Conservation (phyloP, 139 green algal species). For the Coccomyxa sp. region DNA sequence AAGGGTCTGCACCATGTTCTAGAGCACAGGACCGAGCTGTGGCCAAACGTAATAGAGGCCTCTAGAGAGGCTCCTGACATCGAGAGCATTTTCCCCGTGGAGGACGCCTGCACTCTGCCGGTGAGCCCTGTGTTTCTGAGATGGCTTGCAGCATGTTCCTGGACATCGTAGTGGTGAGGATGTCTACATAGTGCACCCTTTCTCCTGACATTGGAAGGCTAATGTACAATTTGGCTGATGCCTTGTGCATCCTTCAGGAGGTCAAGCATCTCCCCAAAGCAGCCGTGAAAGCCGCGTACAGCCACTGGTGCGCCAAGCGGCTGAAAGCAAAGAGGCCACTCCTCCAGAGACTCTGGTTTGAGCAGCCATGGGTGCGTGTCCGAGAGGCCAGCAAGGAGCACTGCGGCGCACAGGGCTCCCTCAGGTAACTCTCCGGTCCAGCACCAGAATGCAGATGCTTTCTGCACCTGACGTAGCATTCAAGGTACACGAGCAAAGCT, state of each 20-base stretch:
- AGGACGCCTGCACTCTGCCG: neutral
- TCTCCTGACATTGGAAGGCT: neutral
- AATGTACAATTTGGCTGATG: neutral
- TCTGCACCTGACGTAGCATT: neutral
- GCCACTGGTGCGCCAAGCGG: slow-evolving; percentile 17
- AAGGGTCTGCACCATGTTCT: slow-evolving; percentile 15
- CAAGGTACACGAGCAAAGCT: neutral
- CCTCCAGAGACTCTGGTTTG: slow-evolving; percentile 46
- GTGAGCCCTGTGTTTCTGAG: neutral
- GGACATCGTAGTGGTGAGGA: too few species aligned
- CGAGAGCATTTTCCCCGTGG: neutral
- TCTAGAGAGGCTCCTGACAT: neutral
- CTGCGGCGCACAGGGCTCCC: neutral
- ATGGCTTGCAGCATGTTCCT: neutral
- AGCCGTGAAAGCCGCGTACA: slow-evolving; percentile 4
- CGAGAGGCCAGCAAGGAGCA: neutral
- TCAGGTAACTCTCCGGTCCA: neutral
- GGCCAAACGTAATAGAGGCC: neutral
- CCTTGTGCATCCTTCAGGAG: neutral
- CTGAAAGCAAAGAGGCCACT: slow-evolving; percentile 22
- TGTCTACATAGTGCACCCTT: neutral
- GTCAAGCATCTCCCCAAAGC: neutral
- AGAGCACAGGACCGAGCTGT: neutral
- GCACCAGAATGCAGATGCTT: neutral
- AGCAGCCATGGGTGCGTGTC: slow-evolving; percentile 35